Percentiles rank a stretch among this genome's conserved stretches.
These are phyloP conservation scores for Fusarium decemcellulare DNA, from an alignment of 2,329 filamentous ascomycete genomes.

Conservation along the genomic window DNA sequence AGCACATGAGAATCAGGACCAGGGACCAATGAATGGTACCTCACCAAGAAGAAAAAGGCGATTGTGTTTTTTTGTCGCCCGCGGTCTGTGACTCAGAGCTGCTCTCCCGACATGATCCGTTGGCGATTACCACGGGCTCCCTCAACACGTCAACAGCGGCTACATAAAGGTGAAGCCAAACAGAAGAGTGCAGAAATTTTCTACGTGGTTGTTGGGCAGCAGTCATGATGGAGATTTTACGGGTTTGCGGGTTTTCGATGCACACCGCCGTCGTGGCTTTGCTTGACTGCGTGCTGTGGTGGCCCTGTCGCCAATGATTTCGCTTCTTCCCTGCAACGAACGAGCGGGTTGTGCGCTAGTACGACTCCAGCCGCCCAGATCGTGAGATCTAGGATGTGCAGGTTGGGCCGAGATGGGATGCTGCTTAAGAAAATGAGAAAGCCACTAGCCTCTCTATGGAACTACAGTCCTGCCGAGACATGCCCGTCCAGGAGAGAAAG, in stretches of 20 bases:
- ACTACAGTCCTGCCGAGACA: slow-evolving; percentile 39
- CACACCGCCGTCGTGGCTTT: slow-evolving; percentile 41
- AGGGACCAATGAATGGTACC: slow-evolving; percentile 4
- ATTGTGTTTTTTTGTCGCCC: neutral
- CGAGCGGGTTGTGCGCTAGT: slow-evolving; percentile 35
- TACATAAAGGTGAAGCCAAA: slow-evolving; percentile 22
- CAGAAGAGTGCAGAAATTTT: neutral
- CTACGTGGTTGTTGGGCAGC: slow-evolving; percentile 22
- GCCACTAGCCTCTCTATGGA: slow-evolving; percentile 30
- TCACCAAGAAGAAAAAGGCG: neutral
- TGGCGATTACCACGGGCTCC: neutral
- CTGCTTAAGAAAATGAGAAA: slow-evolving; percentile 15
- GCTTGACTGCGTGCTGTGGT: neutral
- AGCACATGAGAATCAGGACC: neutral
- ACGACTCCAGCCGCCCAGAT: slow-evolving; percentile 41
- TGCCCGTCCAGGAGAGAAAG: slow-evolving; percentile 21
- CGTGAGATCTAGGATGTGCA: slow-evolving; percentile 41
- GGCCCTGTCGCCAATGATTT: slow-evolving; percentile 25
- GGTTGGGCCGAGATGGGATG: slow-evolving; percentile 37
- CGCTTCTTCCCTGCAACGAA: slow-evolving; percentile 33
- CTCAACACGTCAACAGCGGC: slow-evolving; percentile 27
- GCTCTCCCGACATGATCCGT: slow-evolving; percentile 21
- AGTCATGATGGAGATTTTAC: slow-evolving; percentile 30
- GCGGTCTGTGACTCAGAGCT: slow-evolving; percentile 9
- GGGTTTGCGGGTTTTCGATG: slow-evolving; percentile 29